Conservation (phyloP, 2,329 filamentous ascomycete genomes). For the Apiospora malaysiana region DNA sequence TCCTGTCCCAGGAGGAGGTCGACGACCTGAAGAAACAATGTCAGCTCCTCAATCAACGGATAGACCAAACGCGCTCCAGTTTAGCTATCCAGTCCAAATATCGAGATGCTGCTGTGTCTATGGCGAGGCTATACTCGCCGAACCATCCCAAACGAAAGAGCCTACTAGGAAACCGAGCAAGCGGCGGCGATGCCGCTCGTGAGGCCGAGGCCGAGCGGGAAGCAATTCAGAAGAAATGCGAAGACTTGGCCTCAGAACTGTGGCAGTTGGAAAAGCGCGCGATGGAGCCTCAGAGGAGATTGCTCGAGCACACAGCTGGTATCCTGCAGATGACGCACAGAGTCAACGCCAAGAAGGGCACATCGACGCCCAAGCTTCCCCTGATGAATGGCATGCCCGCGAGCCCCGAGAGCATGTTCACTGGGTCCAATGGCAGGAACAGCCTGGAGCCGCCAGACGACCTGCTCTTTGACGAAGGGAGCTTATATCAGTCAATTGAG, state of each 20-base stretch:
- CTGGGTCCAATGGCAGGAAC: conserved; percentile 66
- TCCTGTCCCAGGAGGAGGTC: conserved; percentile 89
- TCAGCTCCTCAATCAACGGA: conserved; percentile 72
- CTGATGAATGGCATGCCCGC: conserved; percentile 67
- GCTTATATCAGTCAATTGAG: conserved; percentile 73
- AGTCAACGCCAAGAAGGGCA: conserved; percentile 62
- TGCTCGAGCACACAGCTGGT: conserved; percentile 90
- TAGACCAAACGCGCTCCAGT: conserved; percentile 82
- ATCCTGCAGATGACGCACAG: conserved; percentile 91
- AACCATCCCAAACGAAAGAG: conserved; percentile 58
- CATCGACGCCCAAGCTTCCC: conserved; percentile 48
- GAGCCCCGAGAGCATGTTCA: conserved; percentile 79
- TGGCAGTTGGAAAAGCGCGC: conserved; percentile 79
- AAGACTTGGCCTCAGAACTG: conserved; percentile 82
- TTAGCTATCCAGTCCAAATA: conserved; percentile 91
- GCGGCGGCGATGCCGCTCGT: conserved; percentile 55
- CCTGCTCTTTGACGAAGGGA: conserved; percentile 77
- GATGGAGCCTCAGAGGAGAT: conserved; percentile 74
- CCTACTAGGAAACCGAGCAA: conserved; percentile 55
- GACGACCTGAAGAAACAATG: conserved; percentile 90
- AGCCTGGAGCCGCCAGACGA: conserved; percentile 61
- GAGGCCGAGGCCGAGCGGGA: conserved; percentile 77
- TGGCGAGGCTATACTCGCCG: conserved; percentile 80
- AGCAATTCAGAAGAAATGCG: conserved; percentile 79
- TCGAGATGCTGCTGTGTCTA: conserved; percentile 87